Evolutionary conservation across 2,329 filamentous ascomycete genomes (phyloP), one percentile per base, ranked within the genome.

Genomic region (Trichoderma koningiopsis): DNA sequence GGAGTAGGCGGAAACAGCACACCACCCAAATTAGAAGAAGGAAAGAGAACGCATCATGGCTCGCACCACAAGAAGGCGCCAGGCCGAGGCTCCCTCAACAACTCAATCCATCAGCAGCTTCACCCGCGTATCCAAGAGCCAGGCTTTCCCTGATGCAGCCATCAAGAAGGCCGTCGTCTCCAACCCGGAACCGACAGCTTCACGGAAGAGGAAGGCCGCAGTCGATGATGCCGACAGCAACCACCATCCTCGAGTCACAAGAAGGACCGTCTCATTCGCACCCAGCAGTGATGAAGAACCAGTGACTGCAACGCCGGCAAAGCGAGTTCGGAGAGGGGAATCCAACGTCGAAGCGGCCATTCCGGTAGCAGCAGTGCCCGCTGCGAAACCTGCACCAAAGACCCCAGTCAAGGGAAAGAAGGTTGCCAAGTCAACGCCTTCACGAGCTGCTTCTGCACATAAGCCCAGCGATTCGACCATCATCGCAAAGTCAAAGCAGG

Each of bases 51-150:
- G 24, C 11, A 35, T 49, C 37, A 72, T 73, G 72, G 68, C 71
- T 55, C 71, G 70, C 53, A 61, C 68, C 14, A 60, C 72, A 27
- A 70, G 67, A 60, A 73, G 68, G 49, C 68, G 71, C 55, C 72
- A 70, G 56, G 70, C 65, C 11, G 69, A 59, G 31, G 57, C 70
- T 67, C 61, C 69, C 29, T 63, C 72, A 1, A 66, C 70, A 60
- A 57, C 67, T 56, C 76, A 76, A 29, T 70, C 76, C 72, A 85
- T 86, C 67, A 79, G 75, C 77, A 80, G 72, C 74, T 86, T 85
- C 73, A 74, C 81, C 57, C 84, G 83, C 65, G 76, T 86, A 59
- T 85, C 84, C 40, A 87, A 87, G 76, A 74, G 75, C 27, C 73
- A 77, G 24, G 68, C 71, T 22, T 71, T 74, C 24, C 70, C 71